Conservation (phyloP, 345 rosid species). For the Salix viminalis region DNA sequence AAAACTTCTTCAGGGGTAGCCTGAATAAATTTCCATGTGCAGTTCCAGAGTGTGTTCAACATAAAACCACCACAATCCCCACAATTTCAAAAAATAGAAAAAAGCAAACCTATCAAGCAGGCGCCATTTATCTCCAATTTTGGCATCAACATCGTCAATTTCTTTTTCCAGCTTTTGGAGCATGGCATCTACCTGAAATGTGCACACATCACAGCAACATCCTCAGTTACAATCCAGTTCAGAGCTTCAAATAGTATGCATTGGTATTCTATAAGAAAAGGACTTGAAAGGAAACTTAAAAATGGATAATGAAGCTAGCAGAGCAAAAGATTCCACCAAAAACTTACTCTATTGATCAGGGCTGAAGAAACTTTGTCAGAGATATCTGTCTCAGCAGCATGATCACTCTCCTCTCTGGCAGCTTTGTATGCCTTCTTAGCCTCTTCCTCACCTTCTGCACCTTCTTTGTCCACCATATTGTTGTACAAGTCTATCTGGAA, state of each 20-base stretch:
- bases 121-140: conserved; percentile 92
- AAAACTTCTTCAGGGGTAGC: not conserved
- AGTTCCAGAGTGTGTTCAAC: not conserved
- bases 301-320: not conserved
- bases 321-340: not conserved
- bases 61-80: not conserved
- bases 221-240: not conserved
- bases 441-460: conserved; percentile 68
- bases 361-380: conserved; percentile 80
- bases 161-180: conserved; percentile 95
- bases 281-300: too few relatives aligned
- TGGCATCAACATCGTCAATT: conserved; percentile 93
- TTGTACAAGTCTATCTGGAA: conserved; percentile 77
- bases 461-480: conserved; percentile 87
- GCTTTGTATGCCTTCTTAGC: conserved; percentile 83
- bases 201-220: conserved; percentile 4
- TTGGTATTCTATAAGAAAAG: not conserved
- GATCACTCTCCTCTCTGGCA: conserved; percentile 73
- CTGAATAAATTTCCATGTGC: not conserved
- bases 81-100: conserved; percentile 1
- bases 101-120: conserved; percentile 74
- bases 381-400: conserved; percentile 51
- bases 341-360: conserved; percentile 63
- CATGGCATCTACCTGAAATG: conserved; percentile 80
- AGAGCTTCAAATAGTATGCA: not conserved